Percentiles rank a stretch among this genome's conserved stretches.
Conservation (phyloP, 78 protist species). For the slime mould (Dictyostelium discoideum) region DNA sequence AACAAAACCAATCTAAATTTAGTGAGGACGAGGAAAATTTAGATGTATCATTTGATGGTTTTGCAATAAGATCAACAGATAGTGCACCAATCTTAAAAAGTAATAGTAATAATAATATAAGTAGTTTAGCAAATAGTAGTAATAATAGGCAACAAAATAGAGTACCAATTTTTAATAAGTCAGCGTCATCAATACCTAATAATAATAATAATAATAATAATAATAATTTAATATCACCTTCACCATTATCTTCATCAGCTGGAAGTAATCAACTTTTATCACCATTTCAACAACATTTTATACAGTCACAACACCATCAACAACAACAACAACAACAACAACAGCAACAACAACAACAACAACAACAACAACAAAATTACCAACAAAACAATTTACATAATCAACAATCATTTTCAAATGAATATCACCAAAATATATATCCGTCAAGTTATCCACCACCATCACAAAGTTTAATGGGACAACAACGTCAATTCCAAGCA, state of each 20-base stretch:
- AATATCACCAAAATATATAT: not conserved
- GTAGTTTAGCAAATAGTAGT: not conserved
- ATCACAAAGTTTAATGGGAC: not conserved
- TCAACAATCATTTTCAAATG: not conserved
- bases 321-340: not conserved
- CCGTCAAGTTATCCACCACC: conserved; percentile 9
- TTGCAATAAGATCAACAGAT: not conserved
- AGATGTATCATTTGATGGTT: not conserved
- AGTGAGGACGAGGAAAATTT: not conserved
- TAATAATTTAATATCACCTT: not conserved
- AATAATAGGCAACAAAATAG: not conserved
- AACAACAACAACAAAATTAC: not conserved
- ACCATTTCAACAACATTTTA: not conserved
- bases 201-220: not conserved
- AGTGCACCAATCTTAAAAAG: not conserved
- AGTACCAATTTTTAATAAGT: not conserved
- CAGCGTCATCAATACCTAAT: conserved; percentile 3
- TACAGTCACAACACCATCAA: not conserved
- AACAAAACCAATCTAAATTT: not conserved
- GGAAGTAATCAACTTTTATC: not conserved
- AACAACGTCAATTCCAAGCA: not conserved
- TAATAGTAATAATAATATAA: not conserved
- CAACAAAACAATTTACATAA: not conserved
- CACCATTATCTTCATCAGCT: not conserved
- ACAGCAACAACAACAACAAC: not conserved